Percentiles rank a stretch among this genome's conserved stretches.
phyloP scores from a whole-genome alignment of 1,139 yeast species.

The Kurtzmaniella quercitrusa region DNA sequence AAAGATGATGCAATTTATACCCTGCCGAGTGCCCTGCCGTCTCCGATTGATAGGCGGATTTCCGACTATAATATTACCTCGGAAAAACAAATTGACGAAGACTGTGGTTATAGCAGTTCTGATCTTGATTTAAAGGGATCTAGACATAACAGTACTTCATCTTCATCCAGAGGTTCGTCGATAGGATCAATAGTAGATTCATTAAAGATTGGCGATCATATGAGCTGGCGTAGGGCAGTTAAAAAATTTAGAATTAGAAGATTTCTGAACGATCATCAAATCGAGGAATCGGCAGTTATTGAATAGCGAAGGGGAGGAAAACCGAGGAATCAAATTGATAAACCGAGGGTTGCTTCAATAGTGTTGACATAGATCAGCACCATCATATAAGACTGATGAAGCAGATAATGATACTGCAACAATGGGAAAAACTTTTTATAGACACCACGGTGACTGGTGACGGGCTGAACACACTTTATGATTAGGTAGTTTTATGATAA shows the following conservation, averaged over 20 bases:
- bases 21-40: slow-evolving; percentile 9
- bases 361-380: no score
- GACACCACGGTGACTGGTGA: no score
- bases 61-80: background rate
- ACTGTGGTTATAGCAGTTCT: slow-evolving; percentile 1
- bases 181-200: slow-evolving; percentile 20
- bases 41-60: slow-evolving; percentile 3
- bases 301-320: background rate
- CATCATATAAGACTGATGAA: no score
- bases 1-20: slow-evolving; percentile 4
- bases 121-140: slow-evolving; percentile 1
- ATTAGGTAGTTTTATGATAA: no score
- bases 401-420: no score
- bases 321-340: background rate
- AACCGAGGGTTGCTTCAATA: no score
- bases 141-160: slow-evolving; percentile 10
- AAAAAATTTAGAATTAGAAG: slow-evolving; percentile 25
- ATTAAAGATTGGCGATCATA: slow-evolving; percentile 14
- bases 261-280: slow-evolving; percentile 14
- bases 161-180: slow-evolving; percentile 19
- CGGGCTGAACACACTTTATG: no score
- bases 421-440: no score
- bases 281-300: slow-evolving; percentile 2
- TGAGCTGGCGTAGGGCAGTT: slow-evolving; percentile 21
- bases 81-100: background rate